These are phyloP conservation scores for Auriscalpium orientale DNA, from an alignment of 768 basidiomycete genomes.

Conservation along the genomic window DNA sequence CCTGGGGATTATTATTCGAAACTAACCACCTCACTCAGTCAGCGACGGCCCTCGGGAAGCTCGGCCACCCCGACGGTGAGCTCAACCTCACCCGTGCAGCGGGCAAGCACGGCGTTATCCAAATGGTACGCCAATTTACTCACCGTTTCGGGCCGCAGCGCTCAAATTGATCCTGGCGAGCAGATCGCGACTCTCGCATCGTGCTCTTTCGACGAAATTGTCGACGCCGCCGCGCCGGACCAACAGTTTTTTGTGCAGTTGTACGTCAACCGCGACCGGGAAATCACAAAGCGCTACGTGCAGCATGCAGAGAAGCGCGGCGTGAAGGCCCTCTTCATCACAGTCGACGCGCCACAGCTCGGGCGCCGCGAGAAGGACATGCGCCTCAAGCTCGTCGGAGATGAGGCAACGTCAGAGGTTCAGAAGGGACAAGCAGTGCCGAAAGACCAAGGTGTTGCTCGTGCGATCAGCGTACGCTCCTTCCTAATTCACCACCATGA, in stretches of 20 bases:
- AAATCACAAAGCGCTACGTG: conserved; percentile 77
- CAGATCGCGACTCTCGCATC: conserved; percentile 95
- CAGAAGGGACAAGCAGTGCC: not conserved
- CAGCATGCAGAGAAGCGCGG: conserved; percentile 85
- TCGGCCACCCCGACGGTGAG: conserved; percentile 94
- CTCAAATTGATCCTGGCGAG: not conserved
- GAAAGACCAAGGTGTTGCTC: conserved; percentile 1
- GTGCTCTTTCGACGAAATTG: conserved; percentile 90
- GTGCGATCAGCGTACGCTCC: conserved; percentile 1
- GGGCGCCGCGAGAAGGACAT: conserved; percentile 77
- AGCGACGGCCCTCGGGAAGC: conserved; percentile 86
- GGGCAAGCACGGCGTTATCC: conserved; percentile 64
- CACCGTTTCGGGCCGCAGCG: too few species aligned
- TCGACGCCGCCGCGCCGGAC: conserved; percentile 69
- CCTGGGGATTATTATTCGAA: not conserved
- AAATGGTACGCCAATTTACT: conserved; percentile 43
- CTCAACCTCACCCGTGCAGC: conserved; percentile 83
- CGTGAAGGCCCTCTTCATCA: conserved; percentile 89
- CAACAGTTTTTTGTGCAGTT: conserved; percentile 85
- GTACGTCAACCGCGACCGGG: conserved; percentile 83
- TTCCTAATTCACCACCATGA: not conserved
- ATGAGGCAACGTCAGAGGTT: not conserved
- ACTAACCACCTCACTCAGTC: conserved; percentile 28
- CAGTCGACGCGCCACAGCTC: conserved; percentile 93
- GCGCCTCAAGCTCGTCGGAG: not conserved